Evolutionary conservation across 805 yeast species (phyloP), one percentile per base, ranked within the genome.

Genomic region (Hanseniaspora singularis): DNA sequence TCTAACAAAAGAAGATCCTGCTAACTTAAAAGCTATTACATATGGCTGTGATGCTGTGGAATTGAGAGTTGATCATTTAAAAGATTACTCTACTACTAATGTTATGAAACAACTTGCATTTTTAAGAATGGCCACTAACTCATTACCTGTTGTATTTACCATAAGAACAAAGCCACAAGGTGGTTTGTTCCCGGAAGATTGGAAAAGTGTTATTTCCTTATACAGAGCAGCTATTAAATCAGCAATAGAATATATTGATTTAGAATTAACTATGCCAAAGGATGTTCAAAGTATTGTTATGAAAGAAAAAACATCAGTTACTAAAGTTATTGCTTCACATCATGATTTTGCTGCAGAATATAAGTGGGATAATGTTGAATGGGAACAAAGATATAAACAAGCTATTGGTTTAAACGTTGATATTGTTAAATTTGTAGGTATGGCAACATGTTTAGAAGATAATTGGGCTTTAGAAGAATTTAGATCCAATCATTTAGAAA

Each of bases 21-120:
- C 65, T 3, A 58, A 67, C 3, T 64, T 86, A 36, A 72, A 69
- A 12, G 70, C 68, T 10, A 66, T 82, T 27, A 64, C 78, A 6
- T 68, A 73, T 46, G 96, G 96, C 3, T 73, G 80, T 52, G 73
- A 74, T 53, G 95, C 94, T 7, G 79, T 89, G 31, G 96, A 89
- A 59, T 67, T 89, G 36, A 72, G 94, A 53, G 86, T 84, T 33
- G 95, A 85, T 62, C 68, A 76, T 50, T 69, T 87, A 51, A 63
- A 72, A 45, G 68, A 72, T 8, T 66, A 66, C 51, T 69, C 71
- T 28, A 54, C 63, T 18, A 69, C 68, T 8, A 82, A 71, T 59
- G 85, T 88, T 27, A 77, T 81, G 49, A 77, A 75, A 51, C 95
- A 87, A 60, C 65, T 85, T 46, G 82, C 86, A 1, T 55, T 71